Base-by-base conservation (phyloP, 176 grass and related monocot species). In the Chloris gayana region DNA sequence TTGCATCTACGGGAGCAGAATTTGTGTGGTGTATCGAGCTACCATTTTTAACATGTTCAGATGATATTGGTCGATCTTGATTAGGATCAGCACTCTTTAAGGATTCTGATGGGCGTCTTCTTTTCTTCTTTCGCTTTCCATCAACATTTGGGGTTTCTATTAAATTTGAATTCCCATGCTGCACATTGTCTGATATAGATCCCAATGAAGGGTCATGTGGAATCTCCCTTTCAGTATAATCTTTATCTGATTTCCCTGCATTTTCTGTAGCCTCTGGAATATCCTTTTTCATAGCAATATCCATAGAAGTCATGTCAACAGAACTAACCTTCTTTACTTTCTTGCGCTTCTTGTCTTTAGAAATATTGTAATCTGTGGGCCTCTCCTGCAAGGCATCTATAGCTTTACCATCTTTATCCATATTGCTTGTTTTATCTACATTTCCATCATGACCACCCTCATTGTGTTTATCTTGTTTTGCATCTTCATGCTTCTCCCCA, bases 61-160 rank as follows among this genome's bases (percentile, higher is more conserved):
- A 75, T 50, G 76, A 59, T 68, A 85, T 88, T 77, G 12, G 61
- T 67, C 73, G 46, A 67, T 70, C 78, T 70, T 81, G 75, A 83
- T 24, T 71, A 88, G 61, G 58, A 78, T 78, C 76, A 78, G 12
- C 47, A 79, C 72, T 73, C 41, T 80, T 92, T 31, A 41, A 75
- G 37, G 79, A 84, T 78, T 86, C 72, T 22, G 80, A 58, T 5
- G 15, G 35, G 1, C 1, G 69, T 50, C 56, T 89, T 83, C 59
- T 91, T 53, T 42, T 98, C 69, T 85, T 94, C 81, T 85, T 95
- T 81, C 67, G 84, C 81, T 81, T 98, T 57, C 73, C 65, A 87
- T 79, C 81, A 80, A 45, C 80, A 87, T 30, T 59, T 68, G 33
- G 67, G 77, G 81, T 78, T 80, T 83, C 84, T 59, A 70, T 72